phyloP scores from a whole-genome alignment of 2,329 filamentous ascomycete genomes.

The Emergomyces orientalis region DNA sequence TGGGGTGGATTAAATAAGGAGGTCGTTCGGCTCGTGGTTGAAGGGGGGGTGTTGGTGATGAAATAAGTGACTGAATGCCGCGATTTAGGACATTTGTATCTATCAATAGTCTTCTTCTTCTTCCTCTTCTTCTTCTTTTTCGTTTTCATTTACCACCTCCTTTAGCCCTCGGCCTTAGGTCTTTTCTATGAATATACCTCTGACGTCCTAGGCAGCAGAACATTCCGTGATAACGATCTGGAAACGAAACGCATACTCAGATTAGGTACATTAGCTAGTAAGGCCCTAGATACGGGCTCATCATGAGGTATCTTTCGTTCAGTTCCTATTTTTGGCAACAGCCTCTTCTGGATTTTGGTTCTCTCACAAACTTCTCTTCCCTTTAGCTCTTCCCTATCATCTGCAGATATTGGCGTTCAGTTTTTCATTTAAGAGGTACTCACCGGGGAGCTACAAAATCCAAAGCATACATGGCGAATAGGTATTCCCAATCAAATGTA shows the following conservation, averaged over 20 bases:
- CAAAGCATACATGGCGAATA: not conserved
- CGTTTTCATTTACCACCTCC: too few species aligned
- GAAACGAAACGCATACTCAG: constrained; percentile 5
- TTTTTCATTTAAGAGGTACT: not conserved
- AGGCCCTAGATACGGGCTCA: not conserved
- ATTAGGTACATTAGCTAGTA: not conserved
- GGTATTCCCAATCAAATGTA: not conserved
- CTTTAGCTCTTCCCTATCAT: not conserved
- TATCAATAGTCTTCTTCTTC: too few species aligned
- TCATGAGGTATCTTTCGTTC: not conserved
- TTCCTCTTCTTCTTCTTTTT: too few species aligned
- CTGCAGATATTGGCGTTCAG: not conserved
- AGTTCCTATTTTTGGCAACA: not conserved
- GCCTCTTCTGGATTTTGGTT: not conserved
- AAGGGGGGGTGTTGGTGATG: too few species aligned
- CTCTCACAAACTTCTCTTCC: not conserved
- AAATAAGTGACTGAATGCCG: too few species aligned
- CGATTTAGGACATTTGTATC: too few species aligned
- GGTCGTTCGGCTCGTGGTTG: constrained; percentile 14
- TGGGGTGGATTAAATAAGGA: constrained; percentile 15
- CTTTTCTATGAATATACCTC: too few species aligned
- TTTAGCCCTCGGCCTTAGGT: too few species aligned
- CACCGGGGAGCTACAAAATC: not conserved
- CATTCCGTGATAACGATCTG: too few species aligned
- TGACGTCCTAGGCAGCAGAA: too few species aligned